Base-by-base conservation (phyloP, 2,329 filamentous ascomycete species). In the Eutypa lata region DNA sequence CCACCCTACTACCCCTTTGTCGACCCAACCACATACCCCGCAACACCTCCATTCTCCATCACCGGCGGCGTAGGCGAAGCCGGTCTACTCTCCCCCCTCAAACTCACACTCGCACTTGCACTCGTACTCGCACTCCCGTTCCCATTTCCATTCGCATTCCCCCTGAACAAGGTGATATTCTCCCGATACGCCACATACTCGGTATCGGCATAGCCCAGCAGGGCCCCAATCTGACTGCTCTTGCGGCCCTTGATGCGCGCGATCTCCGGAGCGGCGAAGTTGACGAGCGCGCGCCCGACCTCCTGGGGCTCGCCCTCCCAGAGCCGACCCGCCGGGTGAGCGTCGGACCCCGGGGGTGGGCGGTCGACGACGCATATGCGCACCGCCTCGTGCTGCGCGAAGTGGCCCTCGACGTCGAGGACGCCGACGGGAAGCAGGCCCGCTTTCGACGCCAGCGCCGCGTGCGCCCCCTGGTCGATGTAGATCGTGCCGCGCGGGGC, bases 351-450 rank as follows among this genome's bases (percentile, higher is more conserved):
- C 3, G 51, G 64, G 22, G 70, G 71, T 33, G 71, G 71, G 31
- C 83, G 81, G 59, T 89, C 83, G 4, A 96, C 89, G 2, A 95
- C 91, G 14, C 92, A 84, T 1, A 99, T 69, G 11, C 90, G 85
- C 5, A 97, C 93, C 26, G 91, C 89, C 80, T 99, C 94, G 66
- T 97, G 91, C 67, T 96, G 91, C 1, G 86, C 86, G 67, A 99
- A 99, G 60, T 82, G 80, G 2, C 94, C 94, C 58, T 93, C 89
- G 70, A 97, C 90, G 55, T 90, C 90, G 1, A 97, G 79, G 14
- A 99, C 85, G n/a, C 93, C 94, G 0, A 90, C 92, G 1, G 93
- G 91, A 0, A 97, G 82, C 2, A 99, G 82, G 3, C 91, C 90
- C 0, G 92, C 91, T 73, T 96, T 96, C 66, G 87, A 85, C 16